Percentiles rank a stretch among this genome's conserved stretches.
These are phyloP conservation scores for Amanita molliuscula DNA, from an alignment of 768 basidiomycete genomes.

Conservation along the genomic window DNA sequence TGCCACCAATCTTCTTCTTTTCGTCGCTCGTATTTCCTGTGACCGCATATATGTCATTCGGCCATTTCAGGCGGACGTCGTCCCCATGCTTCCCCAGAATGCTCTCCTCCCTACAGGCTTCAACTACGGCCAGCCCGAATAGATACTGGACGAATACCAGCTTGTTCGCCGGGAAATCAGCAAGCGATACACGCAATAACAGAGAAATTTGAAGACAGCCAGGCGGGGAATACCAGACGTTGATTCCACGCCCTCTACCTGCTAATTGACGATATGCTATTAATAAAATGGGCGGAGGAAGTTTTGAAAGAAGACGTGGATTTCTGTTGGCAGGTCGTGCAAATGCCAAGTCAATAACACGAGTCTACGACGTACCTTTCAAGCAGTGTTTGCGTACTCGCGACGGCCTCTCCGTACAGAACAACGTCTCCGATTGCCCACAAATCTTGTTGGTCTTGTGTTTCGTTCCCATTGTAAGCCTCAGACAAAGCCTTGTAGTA, in stretches of 20 bases:
- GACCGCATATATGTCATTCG: slow-evolving; percentile 87
- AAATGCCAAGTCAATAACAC: not conserved
- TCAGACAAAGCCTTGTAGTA: slow-evolving; percentile 49
- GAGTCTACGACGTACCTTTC: slow-evolving; percentile 60
- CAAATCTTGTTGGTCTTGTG: slow-evolving; percentile 12
- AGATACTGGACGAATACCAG: slow-evolving; percentile 94
- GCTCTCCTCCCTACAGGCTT: slow-evolving; percentile 58
- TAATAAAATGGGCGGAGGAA: slow-evolving; percentile 73
- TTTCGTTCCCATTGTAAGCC: slow-evolving; percentile 18
- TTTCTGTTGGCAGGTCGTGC: slow-evolving; percentile 41
- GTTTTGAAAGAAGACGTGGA: slow-evolving; percentile 49
- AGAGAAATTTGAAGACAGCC: slow-evolving; percentile 86
- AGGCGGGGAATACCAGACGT: slow-evolving; percentile 85
- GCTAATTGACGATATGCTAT: slow-evolving; percentile 82
- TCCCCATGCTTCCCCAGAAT: slow-evolving; percentile 45
- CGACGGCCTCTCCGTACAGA: slow-evolving; percentile 82
- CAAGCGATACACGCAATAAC: slow-evolving; percentile 48
- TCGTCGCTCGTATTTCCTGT: slow-evolving; percentile 35
- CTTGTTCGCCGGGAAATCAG: slow-evolving; percentile 42
- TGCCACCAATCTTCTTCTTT: slow-evolving; percentile 79
- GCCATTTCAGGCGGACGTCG: slow-evolving; percentile 84
- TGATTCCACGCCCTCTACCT: slow-evolving; percentile 81
- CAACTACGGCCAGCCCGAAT: slow-evolving; percentile 79
- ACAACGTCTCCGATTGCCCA: slow-evolving; percentile 71
- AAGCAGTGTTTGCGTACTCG: slow-evolving; percentile 91